Conservation (phyloP, 306 rosid genomes). For the Mucuna pruriens region DNA sequence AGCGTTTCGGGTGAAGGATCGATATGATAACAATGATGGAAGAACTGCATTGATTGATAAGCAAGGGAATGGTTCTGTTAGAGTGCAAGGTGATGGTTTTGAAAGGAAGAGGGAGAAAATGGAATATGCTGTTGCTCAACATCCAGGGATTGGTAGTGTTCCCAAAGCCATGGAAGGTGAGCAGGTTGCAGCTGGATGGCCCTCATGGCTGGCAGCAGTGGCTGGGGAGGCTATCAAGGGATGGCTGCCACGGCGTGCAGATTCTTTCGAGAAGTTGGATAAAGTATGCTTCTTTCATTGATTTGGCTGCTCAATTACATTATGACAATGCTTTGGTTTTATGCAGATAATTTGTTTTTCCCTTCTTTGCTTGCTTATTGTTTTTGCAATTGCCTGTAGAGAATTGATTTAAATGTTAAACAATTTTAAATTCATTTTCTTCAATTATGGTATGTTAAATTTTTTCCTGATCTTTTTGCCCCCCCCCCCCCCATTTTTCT, state of each 20-base stretch:
- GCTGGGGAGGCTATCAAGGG: constrained; percentile 99
- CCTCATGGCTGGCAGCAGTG: constrained; percentile 91
- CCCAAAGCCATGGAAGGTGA: constrained; percentile 94
- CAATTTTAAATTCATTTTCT: background rate
- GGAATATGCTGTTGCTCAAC: constrained; percentile 66
- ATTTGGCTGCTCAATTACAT: constrained; percentile 32
- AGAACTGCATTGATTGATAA: constrained; percentile 67
- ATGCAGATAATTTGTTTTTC: constrained; percentile 8
- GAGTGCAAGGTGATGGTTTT: constrained; percentile 58
- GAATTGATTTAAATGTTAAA: constrained; percentile 16
- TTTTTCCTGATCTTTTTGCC: background rate
- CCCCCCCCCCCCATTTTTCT: background rate
- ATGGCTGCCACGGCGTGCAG: constrained; percentile 94
- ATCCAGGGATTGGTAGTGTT: constrained; percentile 74
- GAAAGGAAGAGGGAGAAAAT: constrained; percentile 94
- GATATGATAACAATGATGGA: constrained; percentile 67
- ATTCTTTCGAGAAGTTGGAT: constrained; percentile 96
- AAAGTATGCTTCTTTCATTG: constrained; percentile 67
- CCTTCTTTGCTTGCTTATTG: background rate
- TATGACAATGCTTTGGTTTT: constrained; percentile 18
- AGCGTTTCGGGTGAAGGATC: constrained; percentile 64
- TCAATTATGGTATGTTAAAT: background rate
- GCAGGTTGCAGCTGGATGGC: constrained; percentile 98
- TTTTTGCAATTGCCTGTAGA: constrained; percentile 17
- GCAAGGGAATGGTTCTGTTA: constrained; percentile 69